These are phyloP conservation scores for Pythium scleroteichum DNA, from an alignment of 352 stramenopile genomes.

Conservation along the genomic window DNA sequence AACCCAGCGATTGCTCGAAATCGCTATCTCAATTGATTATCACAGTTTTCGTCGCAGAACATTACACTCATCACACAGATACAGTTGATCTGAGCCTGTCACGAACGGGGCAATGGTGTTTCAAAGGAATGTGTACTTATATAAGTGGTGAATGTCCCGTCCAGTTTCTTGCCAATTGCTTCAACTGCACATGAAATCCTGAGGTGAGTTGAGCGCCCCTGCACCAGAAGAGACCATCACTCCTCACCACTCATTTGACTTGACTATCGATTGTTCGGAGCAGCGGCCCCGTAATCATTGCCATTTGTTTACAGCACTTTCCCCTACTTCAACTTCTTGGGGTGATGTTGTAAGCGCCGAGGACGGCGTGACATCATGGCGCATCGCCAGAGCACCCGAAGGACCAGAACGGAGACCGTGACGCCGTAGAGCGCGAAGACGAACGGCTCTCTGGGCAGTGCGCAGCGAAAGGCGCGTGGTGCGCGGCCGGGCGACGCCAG, in stretches of 20 bases:
- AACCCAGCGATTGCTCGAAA: no score
- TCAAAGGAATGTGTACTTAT: neutral
- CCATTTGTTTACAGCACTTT: neutral
- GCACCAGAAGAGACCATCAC: constrained; percentile 7
- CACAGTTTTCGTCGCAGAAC: no score
- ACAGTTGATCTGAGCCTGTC: no score
- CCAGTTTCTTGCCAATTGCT: neutral
- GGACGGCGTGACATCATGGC: constrained; percentile 15
- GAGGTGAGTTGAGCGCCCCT: neutral
- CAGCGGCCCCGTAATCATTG: constrained; percentile 5
- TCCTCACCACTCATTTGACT: neutral
- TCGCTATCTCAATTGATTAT: no score
- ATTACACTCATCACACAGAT: no score
- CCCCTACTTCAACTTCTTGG: constrained; percentile 22
- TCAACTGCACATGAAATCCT: constrained; percentile 16
- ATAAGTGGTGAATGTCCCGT: neutral
- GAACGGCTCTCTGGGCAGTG: constrained; percentile 13
- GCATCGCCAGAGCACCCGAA: constrained; percentile 15
- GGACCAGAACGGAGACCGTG: constrained; percentile 7
- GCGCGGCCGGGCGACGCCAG: constrained; percentile 13
- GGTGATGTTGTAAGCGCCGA: constrained; percentile 13
- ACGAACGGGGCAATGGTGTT: no score
- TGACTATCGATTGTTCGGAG: neutral
- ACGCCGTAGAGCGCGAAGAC: constrained; percentile 24
- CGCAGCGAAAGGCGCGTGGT: constrained; percentile 9